Evolutionary conservation across 208 protist species (phyloP), one percentile per base, ranked within the genome.

Genomic region (Trypanosomatidae sp.): DNA sequence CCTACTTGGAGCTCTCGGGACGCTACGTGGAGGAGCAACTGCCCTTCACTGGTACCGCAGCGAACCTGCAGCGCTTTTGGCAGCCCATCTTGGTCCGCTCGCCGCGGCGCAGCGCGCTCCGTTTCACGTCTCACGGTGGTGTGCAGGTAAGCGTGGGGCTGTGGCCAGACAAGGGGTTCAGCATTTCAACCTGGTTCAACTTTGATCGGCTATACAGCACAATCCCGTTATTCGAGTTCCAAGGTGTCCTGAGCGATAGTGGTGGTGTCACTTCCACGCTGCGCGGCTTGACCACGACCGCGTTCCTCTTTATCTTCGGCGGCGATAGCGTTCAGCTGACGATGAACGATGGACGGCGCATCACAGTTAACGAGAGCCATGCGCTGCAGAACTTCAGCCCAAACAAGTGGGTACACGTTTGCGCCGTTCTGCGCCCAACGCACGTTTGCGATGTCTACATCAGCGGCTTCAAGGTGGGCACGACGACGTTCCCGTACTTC

Each of bases 171-270:
- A 75, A 76, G 47, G 92, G 92, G 19, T 84, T 94, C 66, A 89
- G 84, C 46, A 84, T 96, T 59, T 82, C 82, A 28, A 50, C 85
- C 12, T 84, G 81, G 66, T 88, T 96, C 71, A 77, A 85, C 66
- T 91, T 93, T 72, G 84, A 94, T 25, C 80, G 85, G 9, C 77
- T 94, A 1, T 87, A 88, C 84, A 83, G 76, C 39, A 86, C 73
- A 28, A 84, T 93, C 17, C 79, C 85, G n/a, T 70, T 96, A 12
- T 89, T 96, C 58, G 82, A 92, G 64, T 81, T 94, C 33, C 67
- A 83, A 46, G 71, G 81, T 28, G 67, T 66, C 25, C 80, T 91
- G 43, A 79, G 56, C 15, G 76, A 76, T 15, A 36, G 55, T 65
- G 44, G 62, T 58, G 50, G 59, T 25, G 47, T 19, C 1, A 25